These are phyloP conservation scores for Globisporangium abappressorium DNA, from an alignment of 352 stramenopile species.

Conservation along the genomic window DNA sequence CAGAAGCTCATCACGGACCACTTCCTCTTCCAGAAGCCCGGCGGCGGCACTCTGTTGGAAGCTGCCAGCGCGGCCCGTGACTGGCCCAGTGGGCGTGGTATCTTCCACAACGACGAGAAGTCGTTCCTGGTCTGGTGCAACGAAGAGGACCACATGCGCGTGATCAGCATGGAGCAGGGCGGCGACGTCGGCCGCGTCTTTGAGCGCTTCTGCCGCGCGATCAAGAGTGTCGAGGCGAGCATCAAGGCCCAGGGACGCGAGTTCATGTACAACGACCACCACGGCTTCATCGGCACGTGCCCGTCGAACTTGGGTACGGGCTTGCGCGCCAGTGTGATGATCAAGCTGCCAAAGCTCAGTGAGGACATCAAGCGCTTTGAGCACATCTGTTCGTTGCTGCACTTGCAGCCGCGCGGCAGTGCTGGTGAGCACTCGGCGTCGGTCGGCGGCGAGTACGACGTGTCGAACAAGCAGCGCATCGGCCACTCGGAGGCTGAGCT, in stretches of 20 bases:
- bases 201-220: slow-evolving; percentile 70
- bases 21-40: slow-evolving; percentile 87
- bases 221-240: slow-evolving; percentile 76
- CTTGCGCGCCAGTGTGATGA: slow-evolving; percentile 85
- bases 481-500: slow-evolving; percentile 89
- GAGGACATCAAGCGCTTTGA: slow-evolving; percentile 77
- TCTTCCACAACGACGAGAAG: slow-evolving; percentile 80
- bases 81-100: slow-evolving; percentile 72
- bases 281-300: slow-evolving; percentile 86
- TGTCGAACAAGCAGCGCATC: slow-evolving; percentile 87
- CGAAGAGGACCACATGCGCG: slow-evolving; percentile 81
- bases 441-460: slow-evolving; percentile 83
- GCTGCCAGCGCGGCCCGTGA: slow-evolving; percentile 60
- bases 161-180: slow-evolving; percentile 83
- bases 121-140: slow-evolving; percentile 86
- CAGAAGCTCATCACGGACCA: slow-evolving; percentile 72
- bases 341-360: slow-evolving; percentile 87
- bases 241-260: slow-evolving; percentile 62
- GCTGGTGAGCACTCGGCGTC: slow-evolving; percentile 87
- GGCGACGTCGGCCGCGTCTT: slow-evolving; percentile 75
- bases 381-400: slow-evolving; percentile 76
- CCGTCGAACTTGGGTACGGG: slow-evolving; percentile 89
- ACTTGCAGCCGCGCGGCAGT: slow-evolving; percentile 72
- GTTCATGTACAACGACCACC: slow-evolving; percentile 78
- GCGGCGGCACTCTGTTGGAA: slow-evolving; percentile 61